Conservation (phyloP, 768 basidiomycete genomes). For the Collybiopsis luxurians region DNA sequence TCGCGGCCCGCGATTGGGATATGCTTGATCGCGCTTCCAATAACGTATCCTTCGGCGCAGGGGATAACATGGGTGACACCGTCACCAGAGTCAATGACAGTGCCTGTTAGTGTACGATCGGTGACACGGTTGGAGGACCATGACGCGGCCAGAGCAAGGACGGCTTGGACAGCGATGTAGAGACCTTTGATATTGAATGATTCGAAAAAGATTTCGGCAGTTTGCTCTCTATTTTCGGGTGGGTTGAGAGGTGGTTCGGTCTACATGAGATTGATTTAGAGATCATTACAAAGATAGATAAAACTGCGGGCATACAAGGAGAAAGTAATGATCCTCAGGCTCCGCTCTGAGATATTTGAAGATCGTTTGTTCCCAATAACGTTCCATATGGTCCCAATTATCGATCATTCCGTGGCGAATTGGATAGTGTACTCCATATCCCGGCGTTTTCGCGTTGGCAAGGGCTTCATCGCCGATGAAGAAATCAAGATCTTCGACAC, state of each 20-base stretch:
- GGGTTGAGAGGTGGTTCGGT: constrained; percentile 99
- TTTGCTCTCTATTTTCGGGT: constrained; percentile 98
- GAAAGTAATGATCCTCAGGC: constrained; percentile 98
- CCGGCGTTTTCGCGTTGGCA: constrained; percentile 91
- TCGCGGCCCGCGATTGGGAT: constrained; percentile 98
- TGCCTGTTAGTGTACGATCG: constrained; percentile 92
- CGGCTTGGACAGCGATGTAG: constrained; percentile 98
- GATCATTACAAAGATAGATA: not conserved
- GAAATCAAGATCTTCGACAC: constrained; percentile 98
- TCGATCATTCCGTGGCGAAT: constrained; percentile 98
- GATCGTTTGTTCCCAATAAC: constrained; percentile 99
- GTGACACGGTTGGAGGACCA: constrained; percentile 91
- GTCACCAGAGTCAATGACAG: constrained; percentile 98
- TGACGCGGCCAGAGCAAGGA: constrained; percentile 95
- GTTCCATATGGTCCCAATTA: constrained; percentile 98
- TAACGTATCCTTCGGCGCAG: constrained; percentile 96
- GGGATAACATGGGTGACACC: constrained; percentile 99
- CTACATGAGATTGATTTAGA: constrained; percentile 35
- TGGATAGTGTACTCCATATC: constrained; percentile 93
- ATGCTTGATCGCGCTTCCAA: constrained; percentile 98
- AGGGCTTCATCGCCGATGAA: constrained; percentile 99
- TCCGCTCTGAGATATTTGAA: constrained; percentile 99
- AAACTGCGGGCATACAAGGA: constrained; percentile 65
- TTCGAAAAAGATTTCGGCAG: constrained; percentile 99
- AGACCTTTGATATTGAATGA: constrained; percentile 99